phyloP scores from a whole-genome alignment of 305 asterid genomes.

The Salvia sclarea region DNA sequence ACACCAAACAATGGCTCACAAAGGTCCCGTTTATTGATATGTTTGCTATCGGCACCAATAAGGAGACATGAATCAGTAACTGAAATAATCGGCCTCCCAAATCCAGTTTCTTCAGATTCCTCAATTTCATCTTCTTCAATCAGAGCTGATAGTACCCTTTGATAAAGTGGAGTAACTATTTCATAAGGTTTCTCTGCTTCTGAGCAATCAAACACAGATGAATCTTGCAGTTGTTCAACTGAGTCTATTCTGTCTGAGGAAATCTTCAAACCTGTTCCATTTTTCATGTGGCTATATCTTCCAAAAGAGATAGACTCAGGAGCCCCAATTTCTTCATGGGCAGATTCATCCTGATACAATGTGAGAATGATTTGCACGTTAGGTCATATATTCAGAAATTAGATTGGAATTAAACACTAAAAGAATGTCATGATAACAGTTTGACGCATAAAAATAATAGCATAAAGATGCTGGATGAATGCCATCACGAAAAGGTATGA shows the following conservation, averaged over 20 bases:
- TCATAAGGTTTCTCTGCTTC: slow-evolving; percentile 47
- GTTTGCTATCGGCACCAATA: slow-evolving; percentile 52
- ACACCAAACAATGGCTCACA: slow-evolving; percentile 56
- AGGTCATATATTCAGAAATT: slow-evolving; percentile 31
- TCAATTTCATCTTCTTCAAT: slow-evolving; percentile 79
- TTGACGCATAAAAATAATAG: slow-evolving; percentile 1
- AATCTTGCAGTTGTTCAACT: slow-evolving; percentile 46
- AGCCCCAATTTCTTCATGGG: slow-evolving; percentile 48
- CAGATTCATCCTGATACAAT: slow-evolving; percentile 48
- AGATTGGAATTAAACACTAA: not conserved
- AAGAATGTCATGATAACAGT: not conserved
- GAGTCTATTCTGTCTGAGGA: slow-evolving; percentile 42
- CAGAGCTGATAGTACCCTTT: slow-evolving; percentile 85
- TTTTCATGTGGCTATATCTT: slow-evolving; percentile 46
- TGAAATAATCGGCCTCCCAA: slow-evolving; percentile 48
- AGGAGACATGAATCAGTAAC: slow-evolving; percentile 50
- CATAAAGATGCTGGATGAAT: slow-evolving; percentile 14
- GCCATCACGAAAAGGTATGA: slow-evolving; percentile 8
- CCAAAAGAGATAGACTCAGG: slow-evolving; percentile 47
- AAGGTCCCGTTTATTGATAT: slow-evolving; percentile 52
- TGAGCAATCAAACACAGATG: slow-evolving; percentile 42
- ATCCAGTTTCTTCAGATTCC: slow-evolving; percentile 69
- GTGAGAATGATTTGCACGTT: slow-evolving; percentile 29
- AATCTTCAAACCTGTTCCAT: slow-evolving; percentile 42
- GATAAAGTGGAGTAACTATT: slow-evolving; percentile 66